Evolutionary conservation across 345 rosid genomes (phyloP), one percentile per base, ranked within the genome.

Genomic region (Sonneratia alba): DNA sequence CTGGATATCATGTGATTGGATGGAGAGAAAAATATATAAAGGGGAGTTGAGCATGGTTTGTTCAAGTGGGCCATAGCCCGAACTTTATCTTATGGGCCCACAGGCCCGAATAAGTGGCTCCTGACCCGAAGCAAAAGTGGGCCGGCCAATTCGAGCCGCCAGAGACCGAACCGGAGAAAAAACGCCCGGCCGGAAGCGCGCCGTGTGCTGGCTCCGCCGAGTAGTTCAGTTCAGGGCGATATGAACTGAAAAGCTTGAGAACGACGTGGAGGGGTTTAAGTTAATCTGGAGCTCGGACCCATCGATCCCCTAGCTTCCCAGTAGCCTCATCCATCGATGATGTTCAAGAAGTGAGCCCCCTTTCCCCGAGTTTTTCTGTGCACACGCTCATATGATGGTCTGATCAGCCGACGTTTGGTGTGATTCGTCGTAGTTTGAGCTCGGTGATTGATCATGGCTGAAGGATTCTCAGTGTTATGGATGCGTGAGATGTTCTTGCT

Each of bases 221-320:
- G 36, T 6, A 24, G 64, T 59, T 59, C 64, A 24, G 32, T 27
- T 27, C 32, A 27, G 32, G 32, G 32, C 32, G 37, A 62, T 62
- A 37, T 32, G 22, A 2, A 57, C 32, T 42, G 37, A 36, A 1
- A 36, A 0, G 74, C 62, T 49, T 36, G 48, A 72, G 19, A 37
- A 43, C 67, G 34, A 19, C 67, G 71, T 59, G 42, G n/a, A 13
- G 6, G 34, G 13, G 68, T 69, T 66, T 72, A 71, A 1, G 62
- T 57, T 70, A 68, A 36, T 64, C 66, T 56, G 48, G 75, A 73
- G 57, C 47, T 43, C 61, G 56, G 75, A 66, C 36, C 71, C 42
- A 61, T 64, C 48, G 12, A 19, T n/a, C 11, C 38, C n/a, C 67
- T 59, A 18, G 11, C 16, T 69, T 43, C 42, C 51, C 59, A 15